These are phyloP conservation scores for Claviceps spartinae DNA, from an alignment of 2,329 filamentous ascomycete genomes.

Conservation along the genomic window DNA sequence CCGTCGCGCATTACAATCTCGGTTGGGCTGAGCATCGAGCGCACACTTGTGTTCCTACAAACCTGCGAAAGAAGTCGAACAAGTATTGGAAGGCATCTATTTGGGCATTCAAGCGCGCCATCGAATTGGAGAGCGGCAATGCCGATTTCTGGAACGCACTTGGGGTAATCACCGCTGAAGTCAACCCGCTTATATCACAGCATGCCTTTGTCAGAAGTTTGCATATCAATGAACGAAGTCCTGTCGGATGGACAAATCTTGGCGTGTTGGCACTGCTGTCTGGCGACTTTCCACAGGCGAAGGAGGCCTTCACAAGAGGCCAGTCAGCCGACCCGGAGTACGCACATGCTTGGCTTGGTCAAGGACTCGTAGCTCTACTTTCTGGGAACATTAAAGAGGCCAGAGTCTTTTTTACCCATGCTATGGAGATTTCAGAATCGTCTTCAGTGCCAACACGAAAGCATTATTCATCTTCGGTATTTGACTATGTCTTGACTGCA, in stretches of 20 bases:
- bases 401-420: slow-evolving; percentile 76
- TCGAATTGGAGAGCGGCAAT: slow-evolving; percentile 89
- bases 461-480: slow-evolving; percentile 68
- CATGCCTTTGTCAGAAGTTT: slow-evolving; percentile 86
- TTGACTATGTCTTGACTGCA: slow-evolving; percentile 61
- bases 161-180: slow-evolving; percentile 73
- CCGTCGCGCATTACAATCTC: slow-evolving; percentile 93
- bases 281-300: slow-evolving; percentile 73
- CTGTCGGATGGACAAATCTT: slow-evolving; percentile 80
- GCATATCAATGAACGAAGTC: slow-evolving; percentile 80
- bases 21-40: slow-evolving; percentile 87
- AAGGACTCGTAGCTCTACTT: slow-evolving; percentile 71
- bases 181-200: slow-evolving; percentile 80
- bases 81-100: slow-evolving; percentile 70
- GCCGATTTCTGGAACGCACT: slow-evolving; percentile 95
- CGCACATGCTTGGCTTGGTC: slow-evolving; percentile 84
- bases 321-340: slow-evolving; percentile 94
- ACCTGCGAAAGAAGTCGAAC: slow-evolving; percentile 42
- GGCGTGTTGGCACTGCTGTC: slow-evolving; percentile 76
- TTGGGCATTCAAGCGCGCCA: slow-evolving; percentile 85
- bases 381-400: slow-evolving; percentile 66
- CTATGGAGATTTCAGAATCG: slow-evolving; percentile 80
- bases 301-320: slow-evolving; percentile 76
- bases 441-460: slow-evolving; percentile 59
- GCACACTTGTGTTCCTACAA: slow-evolving; percentile 48